phyloP scores from a whole-genome alignment of 257 asterid genomes.

The Leptodermis oblonga region DNA sequence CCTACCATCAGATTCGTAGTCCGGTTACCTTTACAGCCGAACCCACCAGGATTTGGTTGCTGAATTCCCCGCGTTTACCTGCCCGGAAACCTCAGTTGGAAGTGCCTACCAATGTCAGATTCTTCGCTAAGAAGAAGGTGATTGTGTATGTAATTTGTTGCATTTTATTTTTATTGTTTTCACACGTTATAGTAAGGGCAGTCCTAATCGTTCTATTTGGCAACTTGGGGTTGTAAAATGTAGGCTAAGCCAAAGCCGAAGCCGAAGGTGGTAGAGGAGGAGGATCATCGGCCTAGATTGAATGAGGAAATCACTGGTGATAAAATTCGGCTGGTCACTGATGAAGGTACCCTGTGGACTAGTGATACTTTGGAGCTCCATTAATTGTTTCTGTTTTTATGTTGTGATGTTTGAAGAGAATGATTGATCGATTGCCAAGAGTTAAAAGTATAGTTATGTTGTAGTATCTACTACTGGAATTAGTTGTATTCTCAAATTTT shows the following conservation, averaged over 20 bases:
- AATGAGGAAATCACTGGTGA: conserved; percentile 58
- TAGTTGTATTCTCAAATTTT: not conserved
- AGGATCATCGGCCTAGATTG: conserved; percentile 48
- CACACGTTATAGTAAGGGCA: not conserved
- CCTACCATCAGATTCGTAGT: conserved; percentile 25
- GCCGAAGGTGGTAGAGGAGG: conserved; percentile 50
- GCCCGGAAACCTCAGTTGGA: conserved; percentile 25
- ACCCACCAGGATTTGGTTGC: conserved; percentile 21
- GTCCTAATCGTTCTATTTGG: conserved; percentile 1
- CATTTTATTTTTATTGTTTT: conserved; percentile 8
- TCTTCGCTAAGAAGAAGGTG: conserved; percentile 69
- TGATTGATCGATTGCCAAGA: not conserved
- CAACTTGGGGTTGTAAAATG: conserved; percentile 21
- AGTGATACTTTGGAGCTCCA: not conserved
- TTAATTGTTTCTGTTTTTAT: not conserved
- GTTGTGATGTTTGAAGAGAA: too few species aligned
- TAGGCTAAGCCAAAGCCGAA: conserved; percentile 16
- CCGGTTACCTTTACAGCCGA: conserved; percentile 19
- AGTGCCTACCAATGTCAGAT: conserved; percentile 40
- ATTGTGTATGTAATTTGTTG: conserved; percentile 26
- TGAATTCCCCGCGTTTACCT: conserved; percentile 14
- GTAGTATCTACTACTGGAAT: not conserved
- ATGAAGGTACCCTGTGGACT: conserved; percentile 41
- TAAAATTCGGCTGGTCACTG: conserved; percentile 61
- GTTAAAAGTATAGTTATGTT: not conserved